Evolutionary conservation across 176 grass and related monocot species (phyloP).

Genomic region (Musa beccarii): DNA sequence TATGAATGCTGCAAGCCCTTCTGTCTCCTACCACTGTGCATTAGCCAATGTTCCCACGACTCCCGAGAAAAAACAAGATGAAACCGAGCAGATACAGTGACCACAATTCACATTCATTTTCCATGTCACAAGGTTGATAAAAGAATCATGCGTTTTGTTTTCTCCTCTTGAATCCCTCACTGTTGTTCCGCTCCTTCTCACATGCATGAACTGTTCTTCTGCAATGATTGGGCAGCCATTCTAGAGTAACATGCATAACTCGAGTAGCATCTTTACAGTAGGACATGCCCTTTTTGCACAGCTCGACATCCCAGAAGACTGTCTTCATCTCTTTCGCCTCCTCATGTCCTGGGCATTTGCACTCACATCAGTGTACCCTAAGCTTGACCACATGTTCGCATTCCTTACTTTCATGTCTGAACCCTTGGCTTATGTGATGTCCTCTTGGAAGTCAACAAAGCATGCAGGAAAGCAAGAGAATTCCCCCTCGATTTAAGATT

Average conservation of each 20-base stretch:
- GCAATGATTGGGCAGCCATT: too few relatives aligned
- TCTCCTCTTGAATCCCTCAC: neutral
- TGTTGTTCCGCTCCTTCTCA: too few relatives aligned
- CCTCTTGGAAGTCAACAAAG: conserved; percentile 25
- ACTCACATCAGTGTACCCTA: neutral
- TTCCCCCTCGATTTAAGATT: conserved; percentile 24
- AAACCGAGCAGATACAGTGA: too few relatives aligned
- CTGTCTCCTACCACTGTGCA: too few relatives aligned
- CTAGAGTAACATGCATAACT: too few relatives aligned
- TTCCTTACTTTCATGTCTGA: conserved; percentile 19
- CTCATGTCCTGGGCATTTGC: conserved; percentile 36
- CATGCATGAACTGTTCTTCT: too few relatives aligned
- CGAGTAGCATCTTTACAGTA: too few relatives aligned
- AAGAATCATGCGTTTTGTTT: neutral
- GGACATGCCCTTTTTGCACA: conserved; percentile 8
- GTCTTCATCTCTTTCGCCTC: conserved; percentile 41
- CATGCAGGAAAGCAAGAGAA: conserved; percentile 27
- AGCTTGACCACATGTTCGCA: conserved; percentile 31
- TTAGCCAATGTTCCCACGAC: too few relatives aligned
- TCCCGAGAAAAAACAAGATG: too few relatives aligned
- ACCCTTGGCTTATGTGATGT: conserved; percentile 35
- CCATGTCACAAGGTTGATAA: too few relatives aligned
- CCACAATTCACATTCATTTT: too few relatives aligned
- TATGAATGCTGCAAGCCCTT: too few relatives aligned
- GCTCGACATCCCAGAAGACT: conserved; percentile 4